A percentile compares a stretch with the other conserved stretches of the same genome.
These are phyloP conservation scores for Geotrichum bryndzae DNA, from an alignment of 1,139 yeast species.

Conservation along the genomic window DNA sequence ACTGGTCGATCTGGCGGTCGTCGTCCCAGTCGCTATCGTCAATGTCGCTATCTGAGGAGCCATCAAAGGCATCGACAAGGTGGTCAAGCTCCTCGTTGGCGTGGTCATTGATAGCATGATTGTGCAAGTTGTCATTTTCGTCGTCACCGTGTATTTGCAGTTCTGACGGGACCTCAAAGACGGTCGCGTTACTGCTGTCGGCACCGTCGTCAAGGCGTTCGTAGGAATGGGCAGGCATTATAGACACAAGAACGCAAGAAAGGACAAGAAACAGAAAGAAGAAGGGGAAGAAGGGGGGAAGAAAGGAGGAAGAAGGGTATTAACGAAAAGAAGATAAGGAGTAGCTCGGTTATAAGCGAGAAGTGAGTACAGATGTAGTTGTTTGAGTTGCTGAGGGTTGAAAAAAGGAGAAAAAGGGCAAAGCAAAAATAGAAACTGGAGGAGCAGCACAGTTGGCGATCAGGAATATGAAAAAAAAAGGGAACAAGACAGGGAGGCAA, in stretches of 20 bases:
- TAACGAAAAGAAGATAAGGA: neutral
- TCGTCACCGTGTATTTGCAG: neutral
- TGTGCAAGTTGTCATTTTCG: neutral
- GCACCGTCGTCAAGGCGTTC: neutral
- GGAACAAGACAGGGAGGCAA: neutral
- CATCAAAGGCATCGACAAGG: constrained; percentile 27
- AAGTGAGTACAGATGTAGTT: too few species aligned
- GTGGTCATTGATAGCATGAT: constrained; percentile 3
- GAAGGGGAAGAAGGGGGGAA: neutral
- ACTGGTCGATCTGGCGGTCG: constrained; percentile 4
- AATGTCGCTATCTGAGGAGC: constrained; percentile 19
- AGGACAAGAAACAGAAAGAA: neutral
- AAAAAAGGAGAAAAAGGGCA: neutral
- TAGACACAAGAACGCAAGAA: neutral
- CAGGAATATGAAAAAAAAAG: neutral
- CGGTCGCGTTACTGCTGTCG: neutral
- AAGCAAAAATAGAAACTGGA: neutral
- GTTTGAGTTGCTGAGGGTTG: neutral
- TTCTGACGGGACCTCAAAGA: constrained; percentile 8
- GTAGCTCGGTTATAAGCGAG: neutral
- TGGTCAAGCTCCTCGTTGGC: constrained; percentile 17
- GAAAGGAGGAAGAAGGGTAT: neutral
- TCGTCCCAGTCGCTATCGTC: constrained; percentile 25
- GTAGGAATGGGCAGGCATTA: neutral
- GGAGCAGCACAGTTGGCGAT: neutral